phyloP scores from a whole-genome alignment of 2,329 filamentous ascomycete species.

The Exophiala alcalophila region DNA sequence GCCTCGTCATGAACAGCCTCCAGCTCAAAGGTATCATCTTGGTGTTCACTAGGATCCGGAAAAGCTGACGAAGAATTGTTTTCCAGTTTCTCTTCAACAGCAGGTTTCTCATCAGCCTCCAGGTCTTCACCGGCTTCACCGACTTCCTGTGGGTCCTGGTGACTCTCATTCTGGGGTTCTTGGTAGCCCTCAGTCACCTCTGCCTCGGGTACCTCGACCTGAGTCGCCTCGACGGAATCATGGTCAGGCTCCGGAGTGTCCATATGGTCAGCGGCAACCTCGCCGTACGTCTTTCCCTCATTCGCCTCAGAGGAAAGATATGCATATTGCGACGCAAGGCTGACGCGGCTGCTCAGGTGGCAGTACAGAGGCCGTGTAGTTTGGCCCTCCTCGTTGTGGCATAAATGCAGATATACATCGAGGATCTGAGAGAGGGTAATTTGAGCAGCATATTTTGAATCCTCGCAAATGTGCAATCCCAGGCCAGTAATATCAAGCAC shows the following conservation, averaged over 20 bases:
- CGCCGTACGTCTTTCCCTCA: conserved; percentile 57
- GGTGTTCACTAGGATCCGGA: no score
- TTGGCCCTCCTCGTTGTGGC: conserved; percentile 56
- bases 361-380: conserved; percentile 58
- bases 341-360: conserved; percentile 53
- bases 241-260: conserved; percentile 19
- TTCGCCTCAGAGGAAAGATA: conserved; percentile 53
- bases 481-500: conserved; percentile 55
- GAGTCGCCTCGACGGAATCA: no score
- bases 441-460: conserved; percentile 48
- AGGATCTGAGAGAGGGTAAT: conserved; percentile 57
- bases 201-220: no score
- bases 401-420: conserved; percentile 57
- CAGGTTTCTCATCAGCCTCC: not conserved
- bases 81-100: not conserved
- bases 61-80: no score
- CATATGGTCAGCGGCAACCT: conserved; percentile 36
- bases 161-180: conserved; percentile 2
- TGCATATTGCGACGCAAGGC: conserved; percentile 52
- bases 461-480: conserved; percentile 57
- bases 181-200: conserved; percentile 1
- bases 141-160: conserved; percentile 4
- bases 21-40: no score
- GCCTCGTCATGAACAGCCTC: no score
- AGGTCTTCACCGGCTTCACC: not conserved